phyloP scores from a whole-genome alignment of 2,329 filamentous ascomycete species.

The Colletotrichum tofieldiae region DNA sequence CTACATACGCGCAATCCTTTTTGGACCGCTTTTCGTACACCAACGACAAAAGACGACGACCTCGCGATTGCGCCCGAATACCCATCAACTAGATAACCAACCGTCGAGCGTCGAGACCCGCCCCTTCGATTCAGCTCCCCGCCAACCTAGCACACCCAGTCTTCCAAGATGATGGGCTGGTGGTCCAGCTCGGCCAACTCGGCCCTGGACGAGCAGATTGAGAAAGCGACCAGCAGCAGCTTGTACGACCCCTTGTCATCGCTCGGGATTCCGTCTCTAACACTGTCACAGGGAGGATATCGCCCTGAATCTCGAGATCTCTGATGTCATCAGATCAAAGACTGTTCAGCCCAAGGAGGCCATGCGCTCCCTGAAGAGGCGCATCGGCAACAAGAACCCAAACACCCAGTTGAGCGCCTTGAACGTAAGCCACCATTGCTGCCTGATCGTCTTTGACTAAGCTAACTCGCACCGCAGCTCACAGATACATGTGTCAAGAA shows the following conservation, averaged over 20 bases:
- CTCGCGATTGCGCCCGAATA: slow-evolving; percentile 13
- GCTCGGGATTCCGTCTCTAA: slow-evolving; percentile 45
- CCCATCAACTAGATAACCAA: slow-evolving; percentile 8
- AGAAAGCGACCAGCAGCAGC: slow-evolving; percentile 94
- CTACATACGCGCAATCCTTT: slow-evolving; percentile 32
- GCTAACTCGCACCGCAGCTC: slow-evolving; percentile 71
- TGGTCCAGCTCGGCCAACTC: slow-evolving; percentile 95
- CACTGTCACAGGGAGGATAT: slow-evolving; percentile 84
- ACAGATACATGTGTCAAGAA: slow-evolving; percentile 99
- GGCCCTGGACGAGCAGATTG: slow-evolving; percentile 96
- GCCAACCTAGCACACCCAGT: slow-evolving; percentile 29
- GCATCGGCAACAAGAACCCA: slow-evolving; percentile 97
- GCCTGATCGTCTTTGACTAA: slow-evolving; percentile 45
- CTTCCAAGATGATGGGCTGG: slow-evolving; percentile 83
- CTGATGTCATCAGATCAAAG: slow-evolving; percentile 96
- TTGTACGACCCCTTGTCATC: slow-evolving; percentile 72
- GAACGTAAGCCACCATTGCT: slow-evolving; percentile 71
- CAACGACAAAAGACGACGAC: not conserved
- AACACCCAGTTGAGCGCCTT: slow-evolving; percentile 97
- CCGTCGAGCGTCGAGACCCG: slow-evolving; percentile 20
- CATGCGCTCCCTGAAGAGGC: slow-evolving; percentile 94
- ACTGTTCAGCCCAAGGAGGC: slow-evolving; percentile 97
- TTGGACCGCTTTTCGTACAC: slow-evolving; percentile 18
- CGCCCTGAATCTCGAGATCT: slow-evolving; percentile 96
- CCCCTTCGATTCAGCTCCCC: slow-evolving; percentile 27